phyloP scores from a whole-genome alignment of 345 rosid species.

The Linum usitatissimum region DNA sequence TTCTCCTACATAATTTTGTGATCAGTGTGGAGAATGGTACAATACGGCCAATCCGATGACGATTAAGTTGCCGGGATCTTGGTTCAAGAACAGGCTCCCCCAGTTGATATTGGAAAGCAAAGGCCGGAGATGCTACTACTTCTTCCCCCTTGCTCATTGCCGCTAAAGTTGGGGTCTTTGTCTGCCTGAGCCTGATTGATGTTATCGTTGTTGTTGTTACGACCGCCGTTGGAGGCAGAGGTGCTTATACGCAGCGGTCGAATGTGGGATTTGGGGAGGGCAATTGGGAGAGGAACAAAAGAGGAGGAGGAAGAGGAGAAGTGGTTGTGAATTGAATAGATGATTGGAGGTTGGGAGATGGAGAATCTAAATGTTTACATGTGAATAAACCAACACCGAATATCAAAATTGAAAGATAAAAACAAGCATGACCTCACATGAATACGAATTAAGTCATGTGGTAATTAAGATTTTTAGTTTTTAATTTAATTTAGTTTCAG shows the following conservation, averaged over 20 bases:
- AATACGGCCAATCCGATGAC: slow-evolving; percentile 55
- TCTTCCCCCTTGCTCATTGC: slow-evolving; percentile 9
- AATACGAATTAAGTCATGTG: no score
- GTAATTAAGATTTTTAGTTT: no score
- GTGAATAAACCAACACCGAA: no score
- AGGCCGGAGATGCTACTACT: slow-evolving; percentile 12
- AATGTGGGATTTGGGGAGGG: slow-evolving; percentile 12
- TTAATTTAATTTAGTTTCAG: no score
- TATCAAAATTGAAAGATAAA: no score
- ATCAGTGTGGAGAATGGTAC: no score
- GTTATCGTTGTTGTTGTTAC: slow-evolving; percentile 16
- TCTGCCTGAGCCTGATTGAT: slow-evolving; percentile 10
- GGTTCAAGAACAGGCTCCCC: slow-evolving; percentile 43
- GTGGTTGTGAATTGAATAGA: background rate
- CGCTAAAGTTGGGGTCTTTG: slow-evolving; percentile 2
- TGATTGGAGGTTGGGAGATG: slow-evolving; percentile 9
- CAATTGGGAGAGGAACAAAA: background rate
- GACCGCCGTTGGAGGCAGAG: slow-evolving; percentile 18
- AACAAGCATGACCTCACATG: no score
- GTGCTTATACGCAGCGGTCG: slow-evolving; percentile 22
- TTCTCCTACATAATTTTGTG: slow-evolving; percentile 10
- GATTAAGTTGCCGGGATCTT: slow-evolving; percentile 63
- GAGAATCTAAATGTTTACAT: no score
- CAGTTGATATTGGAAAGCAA: slow-evolving; percentile 39
- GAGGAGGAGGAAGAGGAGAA: background rate